Evolutionary conservation across 805 yeast genomes (phyloP).

Genomic region (Zygotorulaspora danielsina): DNA sequence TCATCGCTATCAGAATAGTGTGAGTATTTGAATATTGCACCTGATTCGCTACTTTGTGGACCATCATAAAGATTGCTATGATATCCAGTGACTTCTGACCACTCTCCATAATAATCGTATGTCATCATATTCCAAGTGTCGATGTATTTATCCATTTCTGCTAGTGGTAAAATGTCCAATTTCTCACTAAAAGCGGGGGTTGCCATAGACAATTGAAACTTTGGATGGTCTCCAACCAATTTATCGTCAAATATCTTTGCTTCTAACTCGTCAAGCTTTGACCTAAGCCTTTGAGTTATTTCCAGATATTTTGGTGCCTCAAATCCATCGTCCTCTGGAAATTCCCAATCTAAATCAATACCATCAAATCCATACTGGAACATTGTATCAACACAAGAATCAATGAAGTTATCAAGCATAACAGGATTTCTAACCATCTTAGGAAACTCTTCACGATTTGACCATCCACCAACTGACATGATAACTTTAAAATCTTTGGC

Average conservation of each 20-base stretch:
- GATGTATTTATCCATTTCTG: slow-evolving; percentile 54
- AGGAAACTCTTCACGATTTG: slow-evolving; percentile 48
- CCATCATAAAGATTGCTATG: slow-evolving; percentile 60
- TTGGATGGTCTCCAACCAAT: slow-evolving; percentile 10
- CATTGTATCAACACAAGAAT: slow-evolving; percentile 46
- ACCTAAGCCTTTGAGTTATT: slow-evolving; percentile 42
- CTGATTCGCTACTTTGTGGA: slow-evolving; percentile 10
- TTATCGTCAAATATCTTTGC: slow-evolving; percentile 16
- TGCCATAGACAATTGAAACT: slow-evolving; percentile 62
- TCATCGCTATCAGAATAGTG: slow-evolving; percentile 31
- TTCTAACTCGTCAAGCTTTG: slow-evolving; percentile 41
- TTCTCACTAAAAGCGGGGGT: slow-evolving; percentile 61
- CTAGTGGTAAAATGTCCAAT: slow-evolving; percentile 42
- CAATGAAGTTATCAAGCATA: slow-evolving; percentile 45
- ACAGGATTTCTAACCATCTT: slow-evolving; percentile 38
- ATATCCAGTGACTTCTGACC: slow-evolving; percentile 59
- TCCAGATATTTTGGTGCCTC: slow-evolving; percentile 46
- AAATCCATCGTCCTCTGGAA: slow-evolving; percentile 45
- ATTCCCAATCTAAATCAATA: slow-evolving; percentile 93
- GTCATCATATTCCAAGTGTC: slow-evolving; percentile 85
- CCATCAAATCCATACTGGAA: slow-evolving; percentile 73
- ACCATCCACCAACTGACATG: slow-evolving; percentile 85
- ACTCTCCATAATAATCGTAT: slow-evolving; percentile 79
- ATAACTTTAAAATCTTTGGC: slow-evolving; percentile 46
- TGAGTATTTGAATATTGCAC: slow-evolving; percentile 12